Evolutionary conservation across 2,329 filamentous ascomycete species (phyloP), one percentile per base, ranked within the genome.

Genomic region (Penicillium vulpinum): DNA sequence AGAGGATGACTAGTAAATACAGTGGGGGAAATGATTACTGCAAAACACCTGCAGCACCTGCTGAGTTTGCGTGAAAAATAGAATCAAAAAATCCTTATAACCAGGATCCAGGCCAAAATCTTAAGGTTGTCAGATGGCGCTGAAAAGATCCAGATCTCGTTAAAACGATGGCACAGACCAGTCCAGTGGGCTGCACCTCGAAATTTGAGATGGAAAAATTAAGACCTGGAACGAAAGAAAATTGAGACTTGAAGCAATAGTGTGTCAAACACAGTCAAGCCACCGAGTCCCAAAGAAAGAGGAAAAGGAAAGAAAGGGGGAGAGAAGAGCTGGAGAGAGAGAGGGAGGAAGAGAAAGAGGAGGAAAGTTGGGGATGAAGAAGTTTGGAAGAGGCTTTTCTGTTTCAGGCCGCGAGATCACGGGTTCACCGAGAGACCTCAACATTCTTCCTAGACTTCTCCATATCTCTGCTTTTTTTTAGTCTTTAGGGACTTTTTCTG

Each of bases 41-140:
- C 72, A 75, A 76, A 75, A 67, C 85, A 90, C 86, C 88, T 90
- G 88, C 88, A 91, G 88, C 84, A 84, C 88, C 87, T 83, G 88
- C 88, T 90, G 88, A 87, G 70, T 76, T 76, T 75, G 73, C 73
- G 70, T 73, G 60, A 63, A 56, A 53, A 62, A 62, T 59, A 62
- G 43, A 55, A 65, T 52, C 60, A 53, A 46, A 46, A 64, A 59
- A 57, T 52, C 63, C 61, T 53, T 56, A 5, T 56, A 59, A 59
- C 47, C 51, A 60, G 48, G 44, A 53, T 54, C 59, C 61, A 59
- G 55, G 51, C 39, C 49, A 58, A 58, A 56, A 57, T 46, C 58
- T 55, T 55, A 54, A 62, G 51, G 59, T 50, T 55, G 60, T 54
- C 47, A 51, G 53, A 64, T 62, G 48, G 44, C 29, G 39, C 60